Conservation (phyloP, 2,329 filamentous ascomycete species). For the Colletotrichum echinochloae region DNA sequence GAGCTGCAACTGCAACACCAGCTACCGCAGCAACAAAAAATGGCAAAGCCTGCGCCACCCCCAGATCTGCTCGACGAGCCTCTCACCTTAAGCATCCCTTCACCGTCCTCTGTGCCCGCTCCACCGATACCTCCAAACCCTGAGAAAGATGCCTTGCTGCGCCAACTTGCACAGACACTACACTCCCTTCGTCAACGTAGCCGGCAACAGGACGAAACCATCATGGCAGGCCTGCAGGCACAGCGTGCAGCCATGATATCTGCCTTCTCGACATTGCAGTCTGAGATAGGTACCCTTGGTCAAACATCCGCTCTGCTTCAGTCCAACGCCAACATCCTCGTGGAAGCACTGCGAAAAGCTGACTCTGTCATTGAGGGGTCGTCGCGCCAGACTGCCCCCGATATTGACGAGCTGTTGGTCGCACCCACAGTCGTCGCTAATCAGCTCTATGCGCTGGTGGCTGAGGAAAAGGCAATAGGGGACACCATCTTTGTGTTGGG, state of each 20-base stretch:
- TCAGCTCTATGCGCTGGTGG: slow-evolving; percentile 89
- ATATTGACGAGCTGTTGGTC: slow-evolving; percentile 92
- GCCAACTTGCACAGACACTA: slow-evolving; percentile 79
- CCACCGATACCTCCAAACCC: slow-evolving; percentile 96
- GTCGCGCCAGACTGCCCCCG: slow-evolving; percentile 75
- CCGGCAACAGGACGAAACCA: slow-evolving; percentile 78
- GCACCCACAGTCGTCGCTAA: slow-evolving; percentile 93
- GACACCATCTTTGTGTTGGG: slow-evolving; percentile 89
- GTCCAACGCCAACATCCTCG: slow-evolving; percentile 83
- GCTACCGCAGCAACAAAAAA: slow-evolving; percentile 46
- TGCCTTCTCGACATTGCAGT: slow-evolving; percentile 76
- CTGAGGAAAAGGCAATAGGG: slow-evolving; percentile 87
- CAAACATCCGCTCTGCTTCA: slow-evolving; percentile 77
- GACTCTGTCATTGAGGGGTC: slow-evolving; percentile 82
- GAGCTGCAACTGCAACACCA: slow-evolving; percentile 47
- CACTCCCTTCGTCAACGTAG: slow-evolving; percentile 76
- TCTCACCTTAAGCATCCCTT: slow-evolving; percentile 62
- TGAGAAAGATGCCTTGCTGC: slow-evolving; percentile 89
- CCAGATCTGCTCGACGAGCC: slow-evolving; percentile 70
- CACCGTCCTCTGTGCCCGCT: slow-evolving; percentile 67
- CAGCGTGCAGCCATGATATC: slow-evolving; percentile 82
- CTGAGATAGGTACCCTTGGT: slow-evolving; percentile 78
- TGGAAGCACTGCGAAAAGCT: slow-evolving; percentile 80
- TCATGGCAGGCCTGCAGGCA: slow-evolving; percentile 79
- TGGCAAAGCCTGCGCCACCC: slow-evolving; percentile 51